Conservation (phyloP, 2,329 filamentous ascomycete species). For the Cytospora chrysosperma region DNA sequence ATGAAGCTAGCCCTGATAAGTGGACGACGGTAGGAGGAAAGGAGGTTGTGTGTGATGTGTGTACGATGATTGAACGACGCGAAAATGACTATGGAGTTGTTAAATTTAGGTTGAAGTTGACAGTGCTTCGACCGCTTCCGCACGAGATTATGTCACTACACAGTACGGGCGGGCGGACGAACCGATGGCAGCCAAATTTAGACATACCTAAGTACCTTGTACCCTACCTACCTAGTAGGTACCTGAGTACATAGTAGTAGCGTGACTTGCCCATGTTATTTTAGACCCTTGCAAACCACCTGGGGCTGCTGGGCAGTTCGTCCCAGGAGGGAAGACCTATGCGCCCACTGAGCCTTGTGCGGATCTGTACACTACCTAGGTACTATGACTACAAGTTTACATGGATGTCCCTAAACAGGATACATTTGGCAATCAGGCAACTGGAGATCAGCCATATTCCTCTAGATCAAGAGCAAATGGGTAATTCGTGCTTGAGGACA, state of each 20-base stretch:
- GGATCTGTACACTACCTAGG: too few species aligned
- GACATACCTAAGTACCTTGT: too few species aligned
- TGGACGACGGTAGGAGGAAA: conserved; percentile 3
- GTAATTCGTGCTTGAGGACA: too few species aligned
- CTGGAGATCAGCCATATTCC: too few species aligned
- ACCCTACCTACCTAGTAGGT: neutral
- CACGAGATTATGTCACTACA: conserved; percentile 21
- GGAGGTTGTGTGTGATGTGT: neutral
- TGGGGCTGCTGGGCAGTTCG: neutral
- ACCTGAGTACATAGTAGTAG: neutral
- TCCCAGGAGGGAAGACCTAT: neutral
- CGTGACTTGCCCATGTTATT: too few species aligned
- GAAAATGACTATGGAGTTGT: conserved; percentile 20
- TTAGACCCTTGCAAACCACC: neutral
- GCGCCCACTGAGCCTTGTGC: too few species aligned
- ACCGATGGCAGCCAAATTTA: conserved; percentile 10
- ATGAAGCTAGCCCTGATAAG: conserved; percentile 7
- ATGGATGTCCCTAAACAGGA: too few species aligned
- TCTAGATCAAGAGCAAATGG: too few species aligned
- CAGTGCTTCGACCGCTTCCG: conserved; percentile 10
- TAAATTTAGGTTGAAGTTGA: conserved; percentile 21
- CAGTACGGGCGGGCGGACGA: neutral
- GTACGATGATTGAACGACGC: neutral
- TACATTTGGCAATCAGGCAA: too few species aligned
- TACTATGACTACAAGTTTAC: too few species aligned